phyloP scores from a whole-genome alignment of 768 basidiomycete species.

The Boletus barrowsii region DNA sequence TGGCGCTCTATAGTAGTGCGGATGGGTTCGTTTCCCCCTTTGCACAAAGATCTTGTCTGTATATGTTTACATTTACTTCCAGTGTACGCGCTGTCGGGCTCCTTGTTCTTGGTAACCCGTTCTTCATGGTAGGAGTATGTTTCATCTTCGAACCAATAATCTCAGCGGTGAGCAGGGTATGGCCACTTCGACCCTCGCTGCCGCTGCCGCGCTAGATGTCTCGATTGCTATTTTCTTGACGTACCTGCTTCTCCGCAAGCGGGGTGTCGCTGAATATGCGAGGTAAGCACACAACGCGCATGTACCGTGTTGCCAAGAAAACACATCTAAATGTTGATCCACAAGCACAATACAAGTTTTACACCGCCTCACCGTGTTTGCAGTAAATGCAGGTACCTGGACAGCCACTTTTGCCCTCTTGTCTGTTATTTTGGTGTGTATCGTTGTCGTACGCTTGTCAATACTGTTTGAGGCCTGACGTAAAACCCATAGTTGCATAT shows the following conservation, averaged over 20 bases:
- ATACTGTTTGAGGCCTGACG: no score
- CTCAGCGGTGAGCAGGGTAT: background rate
- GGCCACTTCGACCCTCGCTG: background rate
- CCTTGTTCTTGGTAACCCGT: background rate
- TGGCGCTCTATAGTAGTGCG: background rate
- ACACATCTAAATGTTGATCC: no score
- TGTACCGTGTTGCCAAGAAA: background rate
- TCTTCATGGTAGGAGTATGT: background rate
- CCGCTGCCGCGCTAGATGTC: slow-evolving; percentile 7
- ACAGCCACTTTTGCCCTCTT: no score
- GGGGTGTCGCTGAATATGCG: background rate
- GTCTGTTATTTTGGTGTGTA: no score
- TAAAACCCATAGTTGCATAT: no score
- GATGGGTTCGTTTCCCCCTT: slow-evolving; percentile 6
- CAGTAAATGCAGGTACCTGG: no score
- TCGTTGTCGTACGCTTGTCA: no score
- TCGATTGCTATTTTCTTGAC: slow-evolving; percentile 4
- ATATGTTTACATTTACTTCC: background rate
- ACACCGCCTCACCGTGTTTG: no score
- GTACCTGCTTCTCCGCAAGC: slow-evolving; percentile 5
- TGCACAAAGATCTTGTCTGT: background rate
- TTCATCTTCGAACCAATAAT: background rate
- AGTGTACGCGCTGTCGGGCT: background rate
- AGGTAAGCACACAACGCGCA: background rate
- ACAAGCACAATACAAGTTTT: no score